Percentiles rank a stretch among this genome's conserved stretches.
phyloP scores from a whole-genome alignment of 2,329 filamentous ascomycete genomes.

The Emergomyces orientalis region DNA sequence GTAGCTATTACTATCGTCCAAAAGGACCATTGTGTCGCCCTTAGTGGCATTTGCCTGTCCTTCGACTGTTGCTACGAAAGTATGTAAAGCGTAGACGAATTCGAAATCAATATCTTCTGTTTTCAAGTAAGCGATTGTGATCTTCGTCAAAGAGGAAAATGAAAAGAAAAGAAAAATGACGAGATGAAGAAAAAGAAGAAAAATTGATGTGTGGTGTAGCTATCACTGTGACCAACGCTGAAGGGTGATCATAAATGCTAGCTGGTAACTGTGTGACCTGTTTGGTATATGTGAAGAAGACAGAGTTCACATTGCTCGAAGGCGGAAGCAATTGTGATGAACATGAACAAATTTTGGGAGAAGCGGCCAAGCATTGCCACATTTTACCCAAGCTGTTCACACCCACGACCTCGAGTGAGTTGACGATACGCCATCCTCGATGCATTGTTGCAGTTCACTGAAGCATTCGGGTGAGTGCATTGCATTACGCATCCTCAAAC shows the following conservation, averaged over 20 bases:
- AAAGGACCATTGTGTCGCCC: constrained; percentile 94
- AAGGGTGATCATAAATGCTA: neutral
- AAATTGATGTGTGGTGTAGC: neutral
- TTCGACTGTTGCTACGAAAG: constrained; percentile 94
- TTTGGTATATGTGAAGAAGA: neutral
- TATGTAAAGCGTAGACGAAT: constrained; percentile 96
- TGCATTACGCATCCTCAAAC: neutral
- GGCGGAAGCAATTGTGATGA: neutral
- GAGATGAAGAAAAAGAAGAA: neutral
- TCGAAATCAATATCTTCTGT: constrained; percentile 99
- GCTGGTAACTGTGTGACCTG: neutral
- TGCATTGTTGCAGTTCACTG: neutral
- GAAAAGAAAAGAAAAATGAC: neutral
- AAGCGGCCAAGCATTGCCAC: neutral
- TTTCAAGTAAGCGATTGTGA: constrained; percentile 55
- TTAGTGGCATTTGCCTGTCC: constrained; percentile 97
- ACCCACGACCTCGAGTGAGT: neutral
- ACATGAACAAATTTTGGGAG: neutral
- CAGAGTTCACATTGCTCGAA: neutral
- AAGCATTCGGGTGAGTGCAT: neutral
- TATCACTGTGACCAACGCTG: neutral
- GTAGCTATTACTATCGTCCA: constrained; percentile 98
- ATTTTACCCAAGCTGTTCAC: neutral
- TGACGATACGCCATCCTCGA: neutral
- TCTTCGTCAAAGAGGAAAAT: neutral